Percentiles rank a stretch among this genome's conserved stretches.
Evolutionary conservation across 108 stramenopile species (phyloP).

Genomic region (Cylindrotheca fusiformis): DNA sequence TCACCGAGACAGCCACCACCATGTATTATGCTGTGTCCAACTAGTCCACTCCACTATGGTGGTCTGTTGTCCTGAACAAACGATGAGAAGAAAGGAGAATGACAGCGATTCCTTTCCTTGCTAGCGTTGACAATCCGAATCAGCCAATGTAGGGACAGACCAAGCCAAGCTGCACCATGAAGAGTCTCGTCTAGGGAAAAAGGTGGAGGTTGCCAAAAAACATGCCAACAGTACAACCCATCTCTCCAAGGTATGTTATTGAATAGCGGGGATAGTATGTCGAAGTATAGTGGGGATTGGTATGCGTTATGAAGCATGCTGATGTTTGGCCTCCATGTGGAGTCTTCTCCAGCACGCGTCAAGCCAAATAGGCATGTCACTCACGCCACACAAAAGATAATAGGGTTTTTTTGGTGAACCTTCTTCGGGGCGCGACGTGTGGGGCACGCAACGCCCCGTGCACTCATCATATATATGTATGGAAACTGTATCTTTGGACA

Average conservation of each 20-base stretch:
- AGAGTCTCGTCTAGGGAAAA: conserved; percentile 51
- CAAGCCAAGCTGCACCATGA: conserved; percentile 22
- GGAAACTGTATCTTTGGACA: too few species aligned
- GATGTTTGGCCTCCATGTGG: too few species aligned
- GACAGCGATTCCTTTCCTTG: not conserved
- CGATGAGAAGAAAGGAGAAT: conserved; percentile 6
- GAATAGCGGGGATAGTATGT: too few species aligned
- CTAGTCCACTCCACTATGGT: not conserved
- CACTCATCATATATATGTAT: too few species aligned
- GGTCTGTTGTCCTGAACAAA: conserved; percentile 11
- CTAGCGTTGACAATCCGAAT: conserved; percentile 1
- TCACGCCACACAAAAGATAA: too few species aligned
- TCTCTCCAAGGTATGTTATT: conserved; percentile 59
- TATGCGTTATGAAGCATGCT: too few species aligned
- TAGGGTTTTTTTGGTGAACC: too few species aligned
- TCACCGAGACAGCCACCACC: conserved; percentile 45
- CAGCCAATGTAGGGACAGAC: conserved; percentile 40
- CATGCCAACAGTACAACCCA: conserved; percentile 35
- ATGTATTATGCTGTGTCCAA: conserved; percentile 10
- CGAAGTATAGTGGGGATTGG: too few species aligned
- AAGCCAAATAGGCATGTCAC: too few species aligned
- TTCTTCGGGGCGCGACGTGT: too few species aligned
- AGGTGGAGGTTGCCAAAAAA: conserved; percentile 25
- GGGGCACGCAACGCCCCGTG: too few species aligned
- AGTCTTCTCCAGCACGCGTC: too few species aligned